phyloP scores from a whole-genome alignment of 192 early-diverging fungal genomes.

The Backusella macrospora region DNA sequence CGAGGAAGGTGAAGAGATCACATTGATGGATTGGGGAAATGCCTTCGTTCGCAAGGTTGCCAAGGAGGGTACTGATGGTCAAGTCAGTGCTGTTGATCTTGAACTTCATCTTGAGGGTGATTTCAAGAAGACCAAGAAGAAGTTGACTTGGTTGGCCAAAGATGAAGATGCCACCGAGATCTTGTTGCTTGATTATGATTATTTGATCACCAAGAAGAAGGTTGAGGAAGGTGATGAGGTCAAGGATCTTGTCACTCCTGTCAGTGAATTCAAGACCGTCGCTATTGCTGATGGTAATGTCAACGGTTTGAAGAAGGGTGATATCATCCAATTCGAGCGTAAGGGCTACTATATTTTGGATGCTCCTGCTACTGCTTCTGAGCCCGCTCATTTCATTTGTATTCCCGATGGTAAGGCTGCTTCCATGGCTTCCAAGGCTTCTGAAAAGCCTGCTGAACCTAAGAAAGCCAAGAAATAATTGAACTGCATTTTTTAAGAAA shows the following conservation, averaged over 20 bases:
- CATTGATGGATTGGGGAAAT: conserved; percentile 99
- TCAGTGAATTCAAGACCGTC: conserved; percentile 75
- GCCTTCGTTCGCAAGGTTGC: conserved; percentile 81
- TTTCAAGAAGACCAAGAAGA: conserved; percentile 98
- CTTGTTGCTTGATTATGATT: conserved; percentile 90
- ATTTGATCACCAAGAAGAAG: conserved; percentile 98
- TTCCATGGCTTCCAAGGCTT: conserved; percentile 67
- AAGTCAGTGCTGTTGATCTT: conserved; percentile 65
- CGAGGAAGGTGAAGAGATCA: conserved; percentile 87
- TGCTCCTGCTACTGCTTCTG: conserved; percentile 50
- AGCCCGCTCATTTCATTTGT: conserved; percentile 68
- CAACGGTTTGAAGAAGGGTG: conserved; percentile 52
- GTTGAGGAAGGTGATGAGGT: conserved; percentile 91
- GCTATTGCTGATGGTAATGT: conserved; percentile 76
- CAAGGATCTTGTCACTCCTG: conserved; percentile 79
- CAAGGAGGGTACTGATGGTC: conserved; percentile 51
- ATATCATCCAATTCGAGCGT: conserved; percentile 97
- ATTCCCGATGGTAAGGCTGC: conserved; percentile 94
- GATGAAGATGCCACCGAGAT: conserved; percentile 65
- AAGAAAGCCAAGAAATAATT: conserved; percentile 28
- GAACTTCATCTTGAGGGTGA: conserved; percentile 90
- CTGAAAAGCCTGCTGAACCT: neutral
- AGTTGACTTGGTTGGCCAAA: conserved; percentile 92
- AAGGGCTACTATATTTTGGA: conserved; percentile 96
- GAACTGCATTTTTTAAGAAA: conserved; percentile 5